These are phyloP conservation scores for Parmales sp. DNA, from an alignment of 108 stramenopile genomes.

Conservation along the genomic window DNA sequence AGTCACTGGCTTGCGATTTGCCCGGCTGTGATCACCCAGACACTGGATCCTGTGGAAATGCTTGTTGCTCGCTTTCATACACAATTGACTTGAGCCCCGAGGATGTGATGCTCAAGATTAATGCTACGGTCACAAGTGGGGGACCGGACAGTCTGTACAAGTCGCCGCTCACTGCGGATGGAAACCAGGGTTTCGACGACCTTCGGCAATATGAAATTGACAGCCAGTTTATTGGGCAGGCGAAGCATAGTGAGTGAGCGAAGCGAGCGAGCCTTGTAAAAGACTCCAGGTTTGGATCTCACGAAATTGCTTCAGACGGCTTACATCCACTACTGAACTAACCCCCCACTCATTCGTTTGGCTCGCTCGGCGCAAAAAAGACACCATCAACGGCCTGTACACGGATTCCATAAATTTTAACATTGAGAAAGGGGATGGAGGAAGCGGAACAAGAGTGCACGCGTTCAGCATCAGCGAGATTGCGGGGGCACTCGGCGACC, in stretches of 20 bases:
- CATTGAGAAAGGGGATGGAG: background rate
- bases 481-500: background rate
- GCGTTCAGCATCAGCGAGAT: background rate
- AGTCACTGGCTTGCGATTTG: background rate
- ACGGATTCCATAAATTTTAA: background rate
- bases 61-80: background rate
- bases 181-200: background rate
- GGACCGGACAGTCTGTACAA: constrained; percentile 3
- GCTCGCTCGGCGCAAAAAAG: too few relatives aligned
- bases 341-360: too few relatives aligned
- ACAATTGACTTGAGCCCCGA: background rate
- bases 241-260: background rate
- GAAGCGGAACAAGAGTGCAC: background rate
- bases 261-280: too few relatives aligned
- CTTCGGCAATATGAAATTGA: background rate
- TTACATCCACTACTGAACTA: too few relatives aligned
- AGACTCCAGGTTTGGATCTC: too few relatives aligned
- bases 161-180: background rate
- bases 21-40: background rate
- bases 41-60: background rate
- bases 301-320: too few relatives aligned
- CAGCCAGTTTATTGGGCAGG: constrained; percentile 1
- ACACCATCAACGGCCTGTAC: constrained; percentile 3
- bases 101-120: background rate
- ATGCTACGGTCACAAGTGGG: background rate